Base-by-base conservation (phyloP, 257 asterid species). In the Osmanthus fragrans region DNA sequence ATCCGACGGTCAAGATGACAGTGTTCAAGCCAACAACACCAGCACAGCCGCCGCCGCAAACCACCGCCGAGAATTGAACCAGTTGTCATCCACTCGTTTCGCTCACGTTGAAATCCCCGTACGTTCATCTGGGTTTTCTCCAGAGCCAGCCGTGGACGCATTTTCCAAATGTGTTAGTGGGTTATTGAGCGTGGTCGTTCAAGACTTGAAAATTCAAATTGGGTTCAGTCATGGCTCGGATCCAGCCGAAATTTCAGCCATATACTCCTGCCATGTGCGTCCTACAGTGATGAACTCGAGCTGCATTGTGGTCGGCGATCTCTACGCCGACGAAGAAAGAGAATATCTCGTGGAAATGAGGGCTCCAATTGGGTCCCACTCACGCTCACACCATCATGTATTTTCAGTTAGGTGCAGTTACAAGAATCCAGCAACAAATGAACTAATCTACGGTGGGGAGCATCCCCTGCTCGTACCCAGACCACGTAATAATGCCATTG, bases 21-120 rank as follows among this genome's bases (percentile, higher is more conserved):
- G 73, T 30, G 85, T 78, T 7, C 88, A 88, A 47, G 29, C 80
- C 5, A 82, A 69, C 77, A 73, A 63, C 47, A 40, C 13, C 15
- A 40, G 42, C 4, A 82, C 65, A n/a, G 27, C 29, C 65, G 9
- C 65, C 25, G 2, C 68, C 2, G 34, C 27, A 1, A 81, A 66
- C 70, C 90, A 77, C 25, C 88, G 83, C 36, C 80, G 63, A 30
- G 84, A 83, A 10, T 72, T 88, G 1, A 4, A 86, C 32, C 83
- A 72, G 7, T 77, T 66, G 25, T 80, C 91, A 0, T 81, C 93
- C 1, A 93, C 98, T 40, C 92, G 98, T 0, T 95, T 91, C 65
- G 74, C 96, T 4, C 99, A 94, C 71, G 85, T 92, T 1, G 99
- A 94, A 74, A 91, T 92, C 11, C 99, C 99, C 37, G 95, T 92